These are phyloP conservation scores for Candida mattraensis DNA, from an alignment of 805 yeast genomes.

Conservation along the genomic window DNA sequence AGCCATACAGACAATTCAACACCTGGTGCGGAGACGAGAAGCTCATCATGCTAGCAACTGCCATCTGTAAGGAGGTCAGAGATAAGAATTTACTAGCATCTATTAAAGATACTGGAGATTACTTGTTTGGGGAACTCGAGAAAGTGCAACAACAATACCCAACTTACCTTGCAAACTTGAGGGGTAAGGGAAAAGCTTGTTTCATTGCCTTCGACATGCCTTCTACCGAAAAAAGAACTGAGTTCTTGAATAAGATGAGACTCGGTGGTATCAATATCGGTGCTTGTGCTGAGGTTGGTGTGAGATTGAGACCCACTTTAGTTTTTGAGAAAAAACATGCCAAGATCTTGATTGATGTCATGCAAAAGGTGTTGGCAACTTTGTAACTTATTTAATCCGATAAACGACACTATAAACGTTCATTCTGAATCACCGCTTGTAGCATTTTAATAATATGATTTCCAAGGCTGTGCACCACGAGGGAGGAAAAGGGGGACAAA, in stretches of 20 bases:
- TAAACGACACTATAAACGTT: neutral
- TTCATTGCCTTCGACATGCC: conserved; percentile 80
- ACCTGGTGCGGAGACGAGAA: conserved; percentile 95
- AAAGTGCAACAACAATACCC: conserved; percentile 57
- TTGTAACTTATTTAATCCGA: conserved; percentile 19
- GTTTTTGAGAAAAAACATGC: conserved; percentile 81
- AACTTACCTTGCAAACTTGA: conserved; percentile 48
- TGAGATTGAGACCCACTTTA: conserved; percentile 79
- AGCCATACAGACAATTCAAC: conserved; percentile 87
- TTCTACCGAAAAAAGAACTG: conserved; percentile 54
- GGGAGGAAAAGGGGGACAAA: conserved; percentile 2
- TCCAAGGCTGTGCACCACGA: conserved; percentile 1
- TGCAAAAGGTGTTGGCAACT: conserved; percentile 37
- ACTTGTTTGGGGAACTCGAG: conserved; percentile 58
- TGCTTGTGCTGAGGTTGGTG: conserved; percentile 78
- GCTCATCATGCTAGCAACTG: conserved; percentile 70
- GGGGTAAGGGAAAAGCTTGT: conserved; percentile 76
- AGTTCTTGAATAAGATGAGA: conserved; percentile 60
- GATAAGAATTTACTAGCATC: conserved; percentile 58
- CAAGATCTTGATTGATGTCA: conserved; percentile 53
- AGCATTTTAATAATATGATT: neutral
- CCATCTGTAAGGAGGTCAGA: conserved; percentile 64
- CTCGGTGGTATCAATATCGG: conserved; percentile 74
- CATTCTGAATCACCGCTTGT: neutral
- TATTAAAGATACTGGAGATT: conserved; percentile 63